Evolutionary conservation across 176 grass and related monocot genomes (phyloP), one percentile per base, ranked within the genome.

Genomic region (Raddia guianensis): DNA sequence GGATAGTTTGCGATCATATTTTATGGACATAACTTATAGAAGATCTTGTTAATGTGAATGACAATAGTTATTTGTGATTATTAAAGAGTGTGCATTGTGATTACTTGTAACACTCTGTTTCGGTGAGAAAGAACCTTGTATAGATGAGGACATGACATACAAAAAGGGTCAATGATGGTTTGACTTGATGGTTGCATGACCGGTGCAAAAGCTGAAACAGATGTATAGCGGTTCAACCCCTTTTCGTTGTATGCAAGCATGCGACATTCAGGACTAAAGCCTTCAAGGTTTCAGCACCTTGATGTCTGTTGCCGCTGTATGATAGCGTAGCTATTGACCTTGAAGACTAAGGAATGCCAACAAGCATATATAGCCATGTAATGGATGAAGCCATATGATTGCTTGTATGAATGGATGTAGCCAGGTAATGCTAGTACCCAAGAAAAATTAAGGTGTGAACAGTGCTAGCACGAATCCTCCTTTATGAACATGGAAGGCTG

Each of bases 161-260:
- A 34, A 33, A 40, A 2, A 40, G 4, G 43, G 16, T n/a, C 61
- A 80, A 13, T 54, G 70, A 12, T 70, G 74, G 44, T 33, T 8
- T 20, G 34, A 27, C 75, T 66, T 35, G 63, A 77, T 70, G 40
- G 51, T 72, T 82, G 73, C 73, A 56, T 2, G 69, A 33, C 60
- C 16, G 48, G 18, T 19, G 7, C 19, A 80, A 86, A 86, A 52
- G 70, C 71, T 34, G 44, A 13, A 16, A 5, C 7, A 35, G 61
- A 58, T 12, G 62, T 33, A 63, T 40, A 60, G 44, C 59, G 64
- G 79, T 53, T 77, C 73, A 20, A 56, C 13, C 68, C 49, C 51
- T 50, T 52, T 33, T 66, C 58, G 73, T 58, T 57, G 74, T 43
- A 19, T 53, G 66, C 68, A 52, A 42, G 52, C 68, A 19, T 51